Base-by-base conservation (phyloP, 805 yeast genomes). In the Kazachstania bromeliacearum region DNA sequence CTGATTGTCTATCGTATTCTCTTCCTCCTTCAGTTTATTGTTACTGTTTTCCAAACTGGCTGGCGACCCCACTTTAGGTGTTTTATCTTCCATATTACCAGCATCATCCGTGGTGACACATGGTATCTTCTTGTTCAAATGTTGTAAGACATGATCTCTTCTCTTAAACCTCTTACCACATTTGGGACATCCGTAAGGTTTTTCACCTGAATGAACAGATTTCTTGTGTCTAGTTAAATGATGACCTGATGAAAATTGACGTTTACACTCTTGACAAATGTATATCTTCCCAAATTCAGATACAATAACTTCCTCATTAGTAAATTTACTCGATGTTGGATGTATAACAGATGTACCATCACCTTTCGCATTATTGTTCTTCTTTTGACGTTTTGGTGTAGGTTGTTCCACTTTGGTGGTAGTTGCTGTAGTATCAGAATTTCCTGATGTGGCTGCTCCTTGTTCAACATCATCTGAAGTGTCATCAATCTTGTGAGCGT, bases 151-250 rank as follows among this genome's bases (percentile, higher is more conserved):
- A 48, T 59, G 64, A 40, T 59, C 64, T 28, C 63, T 48, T 45
- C 64, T 58, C 36, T 59, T 59, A 31, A 59, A 59, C 31, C 53
- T 48, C 33, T 59, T 59, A 10, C 62, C 63, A 45, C 64, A 59
- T 33, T 59, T 54, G 7, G 63, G 60, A 44, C 64, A 59, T 1
- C 62, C 57, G 33, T 57, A 58, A 2, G 63, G 61, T 36, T 59
- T 59, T 34, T 57, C 61, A n/a, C 62, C 62, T 2, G 62, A 57
- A 42, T 59, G 64, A 20, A 59, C 64, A 3, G 63, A 58, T 35
- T 59, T 59, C 41, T 59, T 59, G 39, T 59, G 64, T 34, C 64
- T 54, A 25, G 64, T 59, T 19, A 59, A 42, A 43, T 59, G 64
- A 37, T 59, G 64, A 5, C 64, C 64, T 1, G 63, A 58, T 1